phyloP scores from a whole-genome alignment of 148 eudicot genomes.

The Rhododendron mucronatum region DNA sequence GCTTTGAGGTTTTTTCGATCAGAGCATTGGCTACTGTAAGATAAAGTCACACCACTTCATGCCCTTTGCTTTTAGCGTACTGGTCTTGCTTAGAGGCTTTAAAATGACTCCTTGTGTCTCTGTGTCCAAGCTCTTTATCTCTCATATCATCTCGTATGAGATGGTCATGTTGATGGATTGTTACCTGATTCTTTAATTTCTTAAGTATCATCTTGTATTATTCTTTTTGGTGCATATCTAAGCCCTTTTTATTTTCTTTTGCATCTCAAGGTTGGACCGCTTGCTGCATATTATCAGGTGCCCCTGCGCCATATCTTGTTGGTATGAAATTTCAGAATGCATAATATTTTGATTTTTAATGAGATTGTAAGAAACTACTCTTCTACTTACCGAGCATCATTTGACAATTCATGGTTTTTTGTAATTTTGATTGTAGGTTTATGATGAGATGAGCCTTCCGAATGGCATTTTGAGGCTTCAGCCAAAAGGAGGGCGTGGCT shows the following conservation, averaged over 20 bases:
- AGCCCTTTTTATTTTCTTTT: neutral
- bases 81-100: too few relatives aligned
- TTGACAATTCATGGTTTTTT: neutral
- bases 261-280: neutral
- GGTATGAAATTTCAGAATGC: neutral
- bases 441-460: conserved; percentile 95
- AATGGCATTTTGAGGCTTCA: conserved; percentile 93
- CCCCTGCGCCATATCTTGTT: neutral
- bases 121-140: too few relatives aligned
- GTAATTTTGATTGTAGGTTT: conserved; percentile 34
- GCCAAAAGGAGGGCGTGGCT: conserved; percentile 93
- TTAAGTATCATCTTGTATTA: too few relatives aligned
- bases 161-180: too few relatives aligned
- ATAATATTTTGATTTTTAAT: neutral
- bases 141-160: too few relatives aligned
- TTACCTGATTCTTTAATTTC: too few relatives aligned
- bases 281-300: conserved; percentile 9
- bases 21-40: too few relatives aligned
- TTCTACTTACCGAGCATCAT: neutral
- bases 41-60: too few relatives aligned
- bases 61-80: too few relatives aligned
- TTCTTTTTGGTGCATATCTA: too few relatives aligned
- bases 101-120: too few relatives aligned
- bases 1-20: too few relatives aligned
- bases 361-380: neutral